Evolutionary conservation across 768 basidiomycete genomes (phyloP), one percentile per base, ranked within the genome.

Genomic region (Agaricus sinodeliciosus): DNA sequence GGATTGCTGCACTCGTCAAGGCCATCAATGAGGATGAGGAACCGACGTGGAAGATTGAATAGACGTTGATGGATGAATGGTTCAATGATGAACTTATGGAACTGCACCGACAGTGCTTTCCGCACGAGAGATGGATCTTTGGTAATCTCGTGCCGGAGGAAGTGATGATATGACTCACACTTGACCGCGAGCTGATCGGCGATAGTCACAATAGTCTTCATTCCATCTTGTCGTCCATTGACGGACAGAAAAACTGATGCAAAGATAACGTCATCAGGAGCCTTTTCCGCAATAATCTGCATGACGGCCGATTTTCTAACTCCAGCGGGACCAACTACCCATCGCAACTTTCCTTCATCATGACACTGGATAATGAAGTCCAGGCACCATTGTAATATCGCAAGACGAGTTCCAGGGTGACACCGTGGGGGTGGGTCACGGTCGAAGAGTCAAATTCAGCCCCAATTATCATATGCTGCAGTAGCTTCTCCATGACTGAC

Each of bases 1-100:
- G 1, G 55, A 25, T 22, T 35, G 9, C 52, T 40, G 27, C 63
- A 64, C 48, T 65, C 65, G 42, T 68, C 67, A 2, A 68, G 51
- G 1, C 64, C 66, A 51, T 68, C 67, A 18, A 52, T 31, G 3
- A 22, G 64, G 59, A 22, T 61, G 9, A 12, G 19, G 6, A 15
- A 19, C 7, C n/a, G 9, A 13, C 31, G 13, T 11, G 9, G 25
- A 25, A 11, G 16, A 15, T 13, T 13, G 12, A 15, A 6, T 16
- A 13, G 9, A 4, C 3, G 28, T 9, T 16, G 13, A 9, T 18
- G 11, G 3, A 26, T n/a, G 25, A 60, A 44, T 1, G 61, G 54
- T 16, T 57, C 35, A 5, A 58, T 34, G 3, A 63, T 43, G 13
- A 63, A 44, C 2, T 45, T 9, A 1, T 53, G 16, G 15, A 60